A percentile compares a stretch with the other conserved stretches of the same genome.
Evolutionary conservation across 805 yeast species (phyloP).

Genomic region (Maudiozyma pseudohumilis): DNA sequence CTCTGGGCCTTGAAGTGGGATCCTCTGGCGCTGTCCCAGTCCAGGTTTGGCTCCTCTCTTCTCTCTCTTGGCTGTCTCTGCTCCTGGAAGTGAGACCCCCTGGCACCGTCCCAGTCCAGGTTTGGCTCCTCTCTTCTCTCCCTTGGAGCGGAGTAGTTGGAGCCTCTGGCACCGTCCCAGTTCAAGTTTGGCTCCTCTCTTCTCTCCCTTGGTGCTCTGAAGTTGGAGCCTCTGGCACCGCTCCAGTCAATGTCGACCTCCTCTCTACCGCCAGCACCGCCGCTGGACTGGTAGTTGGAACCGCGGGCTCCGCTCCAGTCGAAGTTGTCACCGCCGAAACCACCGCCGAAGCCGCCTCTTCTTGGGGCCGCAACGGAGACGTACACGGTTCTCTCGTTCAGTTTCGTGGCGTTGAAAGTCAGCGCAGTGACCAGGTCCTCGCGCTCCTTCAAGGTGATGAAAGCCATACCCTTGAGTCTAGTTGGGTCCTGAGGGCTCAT

Average conservation of each 20-base stretch:
- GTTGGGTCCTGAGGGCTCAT: conserved; percentile 51
- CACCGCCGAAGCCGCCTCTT: conserved; percentile 34
- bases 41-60: conserved; percentile 28
- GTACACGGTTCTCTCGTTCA: conserved; percentile 61
- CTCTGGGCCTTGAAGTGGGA: conserved; percentile 25
- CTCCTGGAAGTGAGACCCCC: conserved; percentile 30
- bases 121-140: conserved; percentile 31
- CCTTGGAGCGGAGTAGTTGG: conserved; percentile 27
- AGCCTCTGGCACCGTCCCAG: conserved; percentile 45
- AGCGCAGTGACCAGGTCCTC: conserved; percentile 71
- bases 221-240: conserved; percentile 39
- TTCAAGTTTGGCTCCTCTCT: conserved; percentile 37
- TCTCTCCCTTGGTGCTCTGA: conserved; percentile 24
- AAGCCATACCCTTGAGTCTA: conserved; percentile 78
- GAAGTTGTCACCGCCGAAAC: too few relatives aligned
- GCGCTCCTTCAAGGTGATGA: conserved; percentile 69
- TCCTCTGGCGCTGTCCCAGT: conserved; percentile 31
- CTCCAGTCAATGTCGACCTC: conserved; percentile 36
- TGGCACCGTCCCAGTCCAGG: conserved; percentile 27
- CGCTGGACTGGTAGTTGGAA: conserved; percentile 30
- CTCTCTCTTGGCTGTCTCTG: conserved; percentile 28
- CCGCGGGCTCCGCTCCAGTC: conserved; percentile 46
- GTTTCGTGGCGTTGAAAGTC: conserved; percentile 55
- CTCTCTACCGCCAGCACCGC: too few relatives aligned
- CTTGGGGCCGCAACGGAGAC: conserved; percentile 74